Percentiles rank a stretch among this genome's conserved stretches.
Conservation (phyloP, 441 rosid genomes). For the Hura crepitans region DNA sequence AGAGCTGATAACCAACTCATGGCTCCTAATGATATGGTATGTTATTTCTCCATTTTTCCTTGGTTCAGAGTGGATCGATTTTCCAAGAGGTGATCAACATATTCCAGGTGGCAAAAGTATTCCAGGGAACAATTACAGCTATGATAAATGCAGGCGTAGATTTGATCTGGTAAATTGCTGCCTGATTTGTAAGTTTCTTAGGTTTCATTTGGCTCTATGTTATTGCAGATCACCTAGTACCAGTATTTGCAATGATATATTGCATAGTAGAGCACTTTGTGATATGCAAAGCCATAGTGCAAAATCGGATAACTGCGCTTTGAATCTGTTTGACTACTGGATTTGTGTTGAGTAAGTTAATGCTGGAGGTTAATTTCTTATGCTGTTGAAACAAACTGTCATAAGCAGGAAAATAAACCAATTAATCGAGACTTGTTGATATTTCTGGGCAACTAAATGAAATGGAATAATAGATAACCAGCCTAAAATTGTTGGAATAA, state of each 20-base stretch:
- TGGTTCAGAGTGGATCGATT: slow-evolving; percentile 89
- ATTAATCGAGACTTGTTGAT: neutral
- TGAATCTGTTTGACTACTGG: too few species aligned
- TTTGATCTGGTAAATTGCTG: slow-evolving; percentile 74
- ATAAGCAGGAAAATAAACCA: too few species aligned
- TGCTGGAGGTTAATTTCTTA: too few species aligned
- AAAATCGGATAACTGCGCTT: too few species aligned
- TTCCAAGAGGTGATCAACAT: slow-evolving; percentile 76
- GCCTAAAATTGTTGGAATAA: neutral
- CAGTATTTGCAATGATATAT: too few species aligned
- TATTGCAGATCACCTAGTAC: too few species aligned
- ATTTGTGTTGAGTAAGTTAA: too few species aligned
- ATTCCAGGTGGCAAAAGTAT: slow-evolving; percentile 66
- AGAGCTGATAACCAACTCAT: slow-evolving; percentile 1
- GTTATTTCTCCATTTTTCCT: too few species aligned
- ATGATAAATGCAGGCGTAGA: slow-evolving; percentile 89
- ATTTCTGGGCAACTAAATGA: neutral
- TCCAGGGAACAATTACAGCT: slow-evolving; percentile 78
- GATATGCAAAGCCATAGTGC: too few species aligned
- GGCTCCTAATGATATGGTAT: slow-evolving; percentile 9
- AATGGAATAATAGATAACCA: neutral
- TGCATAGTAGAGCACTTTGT: too few species aligned
- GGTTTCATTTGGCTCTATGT: too few species aligned
- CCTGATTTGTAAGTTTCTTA: neutral
- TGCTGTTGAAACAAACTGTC: neutral